Conservation (phyloP, 1,284 basidiomycete species). For the Cryptococcus neoformans region DNA sequence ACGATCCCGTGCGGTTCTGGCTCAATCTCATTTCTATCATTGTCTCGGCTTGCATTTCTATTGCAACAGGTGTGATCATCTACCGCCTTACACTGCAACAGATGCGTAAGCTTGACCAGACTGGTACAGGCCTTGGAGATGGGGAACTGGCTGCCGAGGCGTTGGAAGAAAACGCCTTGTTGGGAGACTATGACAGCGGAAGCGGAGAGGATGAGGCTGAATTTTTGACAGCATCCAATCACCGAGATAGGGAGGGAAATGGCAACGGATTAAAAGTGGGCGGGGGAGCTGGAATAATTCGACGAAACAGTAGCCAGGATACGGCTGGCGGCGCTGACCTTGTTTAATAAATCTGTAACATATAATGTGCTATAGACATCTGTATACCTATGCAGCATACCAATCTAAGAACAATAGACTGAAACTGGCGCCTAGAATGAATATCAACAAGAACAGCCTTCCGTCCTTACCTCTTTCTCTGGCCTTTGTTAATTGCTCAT, state of each 20-base stretch:
- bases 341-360: not conserved
- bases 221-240: constrained; percentile 1
- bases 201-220: constrained; percentile 20
- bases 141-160: constrained; percentile 38
- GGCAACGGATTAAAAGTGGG: not conserved
- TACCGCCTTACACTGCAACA: constrained; percentile 46
- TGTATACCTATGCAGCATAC: constrained; percentile 29
- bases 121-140: constrained; percentile 18
- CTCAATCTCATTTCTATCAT: constrained; percentile 43
- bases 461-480: constrained; percentile 54
- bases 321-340: not conserved
- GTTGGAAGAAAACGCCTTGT: constrained; percentile 33
- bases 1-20: constrained; percentile 43
- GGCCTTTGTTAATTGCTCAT: constrained; percentile 55
- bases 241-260: not conserved
- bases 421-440: constrained; percentile 54
- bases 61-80: constrained; percentile 42
- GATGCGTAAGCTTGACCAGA: constrained; percentile 40
- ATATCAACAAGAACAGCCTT: constrained; percentile 54
- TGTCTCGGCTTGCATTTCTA: constrained; percentile 30
- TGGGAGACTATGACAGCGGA: constrained; percentile 31
- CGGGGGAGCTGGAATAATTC: not conserved
- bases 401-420: constrained; percentile 57
- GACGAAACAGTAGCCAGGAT: constrained; percentile 8
- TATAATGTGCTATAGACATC: not conserved